These are phyloP conservation scores for Porogramme epimiltina DNA, from an alignment of 1,284 basidiomycete genomes.

Conservation along the genomic window DNA sequence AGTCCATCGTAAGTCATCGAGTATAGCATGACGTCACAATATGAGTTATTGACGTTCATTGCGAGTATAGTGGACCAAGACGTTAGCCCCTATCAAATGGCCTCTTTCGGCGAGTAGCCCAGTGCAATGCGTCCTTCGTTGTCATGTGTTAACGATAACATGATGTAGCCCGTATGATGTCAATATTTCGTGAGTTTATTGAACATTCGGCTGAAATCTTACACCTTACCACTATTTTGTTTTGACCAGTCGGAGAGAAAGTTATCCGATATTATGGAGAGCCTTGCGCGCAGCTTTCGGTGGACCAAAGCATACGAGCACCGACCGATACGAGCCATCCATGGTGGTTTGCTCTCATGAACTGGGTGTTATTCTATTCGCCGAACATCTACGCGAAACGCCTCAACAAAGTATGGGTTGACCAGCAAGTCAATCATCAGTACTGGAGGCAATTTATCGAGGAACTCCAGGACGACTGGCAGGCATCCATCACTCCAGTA, in stretches of 20 bases:
- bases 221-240: background rate
- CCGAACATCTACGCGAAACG: slow-evolving; percentile 24
- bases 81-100: no score
- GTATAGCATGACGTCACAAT: background rate
- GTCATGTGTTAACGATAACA: no score
- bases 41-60: no score
- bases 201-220: no score
- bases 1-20: slow-evolving; percentile 1
- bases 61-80: no score
- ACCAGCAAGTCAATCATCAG: slow-evolving; percentile 24
- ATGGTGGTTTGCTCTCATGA: slow-evolving; percentile 18
- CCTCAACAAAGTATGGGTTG: slow-evolving; percentile 27
- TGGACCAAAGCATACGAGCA: slow-evolving; percentile 13
- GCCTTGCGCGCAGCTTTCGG: slow-evolving; percentile 23
- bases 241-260: background rate
- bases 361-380: slow-evolving; percentile 24
- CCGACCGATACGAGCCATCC: slow-evolving; percentile 6
- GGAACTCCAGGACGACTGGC: slow-evolving; percentile 28
- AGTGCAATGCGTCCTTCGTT: no score
- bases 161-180: no score
- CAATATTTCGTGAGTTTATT: no score
- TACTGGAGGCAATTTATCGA: slow-evolving; percentile 26
- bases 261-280: slow-evolving; percentile 26
- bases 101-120: no score
- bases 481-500: slow-evolving; percentile 29